Base-by-base conservation (phyloP, 225 moss, liverwort and hornwort species). In the Thuidium tamariscinum region DNA sequence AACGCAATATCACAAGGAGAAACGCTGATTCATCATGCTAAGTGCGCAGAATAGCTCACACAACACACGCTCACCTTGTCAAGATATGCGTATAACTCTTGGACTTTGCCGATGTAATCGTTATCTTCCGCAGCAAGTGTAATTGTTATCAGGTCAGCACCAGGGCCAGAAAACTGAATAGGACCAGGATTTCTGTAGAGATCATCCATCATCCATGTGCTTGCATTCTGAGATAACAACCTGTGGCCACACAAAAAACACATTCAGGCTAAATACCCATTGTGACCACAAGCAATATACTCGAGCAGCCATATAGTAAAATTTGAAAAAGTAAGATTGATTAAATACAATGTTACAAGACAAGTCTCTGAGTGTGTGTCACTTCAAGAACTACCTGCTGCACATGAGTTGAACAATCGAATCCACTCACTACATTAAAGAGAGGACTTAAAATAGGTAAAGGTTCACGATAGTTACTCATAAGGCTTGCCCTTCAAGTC, bases 401-500 rank as follows among this genome's bases (percentile, higher is more conserved):
- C 56, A 86, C 27, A 88, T n/a, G 36, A 84, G 64, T 64, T 85
- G 5, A 83, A 79, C 75, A 77, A 78, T 66, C 65, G n/a, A 83
- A 67, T 41, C 65, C 74, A 83, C 22, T 29, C 54, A 84, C 69
- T 70, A 70, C 55, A 76, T 32, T 54, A 39, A 76, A 78, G 63
- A 73, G 29, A 83, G 21, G 37, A 56, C 25, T 88, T 75, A 80
- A 83, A 84, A 84, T 26, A 49, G 77, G 59, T 52, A 61, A 69
- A 76, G 75, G 89, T 72, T 81, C 78, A 85, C 57, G 81, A 77
- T 48, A 57, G 21, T 86, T 94, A 98, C 97, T 95, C 95, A 70
- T 98, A 99, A 78, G 98, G 93, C 73, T 95, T 97, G 83, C 98
- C 97, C 93, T 94, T 96, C 91, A 99, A 84, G 88, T 99, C 98